Evolutionary conservation across 768 basidiomycete genomes (phyloP).

Genomic region (Pulveroboletus sp.): DNA sequence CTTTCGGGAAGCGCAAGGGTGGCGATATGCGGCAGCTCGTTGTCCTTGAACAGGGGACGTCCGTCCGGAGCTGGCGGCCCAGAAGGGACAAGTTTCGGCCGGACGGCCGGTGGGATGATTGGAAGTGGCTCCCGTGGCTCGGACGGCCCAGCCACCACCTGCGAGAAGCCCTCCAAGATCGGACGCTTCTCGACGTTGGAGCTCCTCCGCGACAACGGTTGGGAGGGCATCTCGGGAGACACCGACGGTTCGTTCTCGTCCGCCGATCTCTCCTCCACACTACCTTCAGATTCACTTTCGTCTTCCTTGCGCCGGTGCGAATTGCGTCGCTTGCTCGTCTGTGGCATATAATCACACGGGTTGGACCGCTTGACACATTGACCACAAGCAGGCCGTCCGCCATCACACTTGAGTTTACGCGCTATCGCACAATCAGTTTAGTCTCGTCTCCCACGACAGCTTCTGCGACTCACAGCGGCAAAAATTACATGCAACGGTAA

Average conservation of each 20-base stretch:
- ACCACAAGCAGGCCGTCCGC: constrained; percentile 74
- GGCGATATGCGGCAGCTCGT: constrained; percentile 68
- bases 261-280: constrained; percentile 54
- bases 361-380: constrained; percentile 79
- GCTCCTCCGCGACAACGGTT: constrained; percentile 33
- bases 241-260: constrained; percentile 50
- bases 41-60: constrained; percentile 51
- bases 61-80: constrained; percentile 26
- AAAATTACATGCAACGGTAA: constrained; percentile 87
- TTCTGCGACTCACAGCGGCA: constrained; percentile 66
- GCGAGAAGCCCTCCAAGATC: constrained; percentile 29
- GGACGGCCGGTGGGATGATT: constrained; percentile 32
- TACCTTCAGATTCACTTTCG: constrained; percentile 54
- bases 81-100: constrained; percentile 27
- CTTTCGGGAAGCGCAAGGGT: constrained; percentile 58
- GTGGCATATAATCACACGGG: constrained; percentile 74
- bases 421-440: constrained; percentile 41
- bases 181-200: constrained; percentile 35
- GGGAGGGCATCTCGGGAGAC: constrained; percentile 45
- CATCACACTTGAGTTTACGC: constrained; percentile 85
- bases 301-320: constrained; percentile 61
- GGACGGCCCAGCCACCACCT: constrained; percentile 29
- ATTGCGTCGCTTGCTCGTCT: constrained; percentile 67
- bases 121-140: constrained; percentile 45
- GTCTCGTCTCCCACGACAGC: constrained; percentile 11